phyloP scores from a whole-genome alignment of 257 asterid genomes.

The Voacanga thouarsii region DNA sequence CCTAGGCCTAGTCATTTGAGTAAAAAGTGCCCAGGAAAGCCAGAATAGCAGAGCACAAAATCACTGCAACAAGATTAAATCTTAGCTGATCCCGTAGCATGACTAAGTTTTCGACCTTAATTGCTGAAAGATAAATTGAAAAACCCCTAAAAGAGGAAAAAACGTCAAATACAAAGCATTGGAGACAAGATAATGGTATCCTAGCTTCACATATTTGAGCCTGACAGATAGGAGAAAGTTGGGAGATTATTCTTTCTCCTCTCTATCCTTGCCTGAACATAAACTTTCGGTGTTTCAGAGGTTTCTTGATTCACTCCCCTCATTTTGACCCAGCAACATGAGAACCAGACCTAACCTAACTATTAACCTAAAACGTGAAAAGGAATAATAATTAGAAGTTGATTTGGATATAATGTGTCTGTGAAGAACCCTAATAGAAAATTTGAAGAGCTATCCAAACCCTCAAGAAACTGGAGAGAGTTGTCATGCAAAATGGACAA shows the following conservation, averaged over 20 bases:
- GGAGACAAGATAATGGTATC: constrained; percentile 32
- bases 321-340: constrained; percentile 6
- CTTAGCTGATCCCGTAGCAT: constrained; percentile 38
- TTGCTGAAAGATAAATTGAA: constrained; percentile 29
- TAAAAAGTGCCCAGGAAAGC: constrained; percentile 47
- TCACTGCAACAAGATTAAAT: constrained; percentile 40
- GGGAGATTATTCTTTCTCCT: constrained; percentile 18
- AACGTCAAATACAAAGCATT: constrained; percentile 29
- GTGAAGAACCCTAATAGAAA: too few species aligned
- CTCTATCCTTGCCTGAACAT: not conserved
- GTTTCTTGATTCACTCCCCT: constrained; percentile 11
- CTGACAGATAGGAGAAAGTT: constrained; percentile 36
- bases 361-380: too few species aligned
- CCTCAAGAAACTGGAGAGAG: too few species aligned
- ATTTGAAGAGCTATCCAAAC: too few species aligned
- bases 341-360: too few species aligned
- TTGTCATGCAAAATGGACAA: too few species aligned
- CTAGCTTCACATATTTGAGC: constrained; percentile 46
- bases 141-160: constrained; percentile 25
- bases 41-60: constrained; percentile 32
- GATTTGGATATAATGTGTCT: too few species aligned
- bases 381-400: too few species aligned
- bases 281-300: not conserved
- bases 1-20: constrained; percentile 54
- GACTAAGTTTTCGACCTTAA: constrained; percentile 29